phyloP scores from a whole-genome alignment of 2,329 filamentous ascomycete genomes.

The Cercospora zeina region DNA sequence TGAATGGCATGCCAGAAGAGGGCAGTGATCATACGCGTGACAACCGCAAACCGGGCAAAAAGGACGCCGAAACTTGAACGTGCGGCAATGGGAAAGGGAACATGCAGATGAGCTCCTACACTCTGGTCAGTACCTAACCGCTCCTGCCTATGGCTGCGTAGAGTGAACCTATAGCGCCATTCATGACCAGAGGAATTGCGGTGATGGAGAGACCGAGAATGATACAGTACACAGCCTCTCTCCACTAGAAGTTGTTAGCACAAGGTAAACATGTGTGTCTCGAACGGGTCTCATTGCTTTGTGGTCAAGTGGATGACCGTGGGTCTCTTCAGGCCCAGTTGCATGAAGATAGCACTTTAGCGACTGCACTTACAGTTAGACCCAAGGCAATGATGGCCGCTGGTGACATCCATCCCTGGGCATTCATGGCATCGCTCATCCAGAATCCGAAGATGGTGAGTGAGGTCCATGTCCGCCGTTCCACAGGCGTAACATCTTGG shows the following conservation, averaged over 20 bases:
- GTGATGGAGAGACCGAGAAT: slow-evolving; percentile 41
- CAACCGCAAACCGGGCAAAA: slow-evolving; percentile 57
- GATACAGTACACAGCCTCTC: slow-evolving; percentile 41
- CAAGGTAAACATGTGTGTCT: neutral
- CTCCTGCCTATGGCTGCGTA: neutral
- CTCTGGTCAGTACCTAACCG: neutral
- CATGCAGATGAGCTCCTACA: slow-evolving; percentile 49
- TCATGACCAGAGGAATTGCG: slow-evolving; percentile 34
- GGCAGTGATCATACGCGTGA: slow-evolving; percentile 56
- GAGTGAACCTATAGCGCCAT: slow-evolving; percentile 48
- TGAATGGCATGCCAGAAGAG: slow-evolving; percentile 68
- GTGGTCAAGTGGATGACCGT: neutral
- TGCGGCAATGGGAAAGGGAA: slow-evolving; percentile 58
- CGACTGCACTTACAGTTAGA: slow-evolving; percentile 36
- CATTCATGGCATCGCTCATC: slow-evolving; percentile 50
- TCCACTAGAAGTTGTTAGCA: slow-evolving; percentile 33
- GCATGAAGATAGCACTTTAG: neutral
- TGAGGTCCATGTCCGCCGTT: slow-evolving; percentile 50
- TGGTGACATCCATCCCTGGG: slow-evolving; percentile 50
- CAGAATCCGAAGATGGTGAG: slow-evolving; percentile 49
- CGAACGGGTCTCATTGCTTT: neutral
- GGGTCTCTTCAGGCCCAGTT: neutral
- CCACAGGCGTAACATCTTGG: slow-evolving; percentile 48
- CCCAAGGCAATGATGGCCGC: slow-evolving; percentile 51
- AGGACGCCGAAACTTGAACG: slow-evolving; percentile 60